Evolutionary conservation across 208 protist genomes (phyloP).

Genomic region (Balamuthia mandrillaris): DNA sequence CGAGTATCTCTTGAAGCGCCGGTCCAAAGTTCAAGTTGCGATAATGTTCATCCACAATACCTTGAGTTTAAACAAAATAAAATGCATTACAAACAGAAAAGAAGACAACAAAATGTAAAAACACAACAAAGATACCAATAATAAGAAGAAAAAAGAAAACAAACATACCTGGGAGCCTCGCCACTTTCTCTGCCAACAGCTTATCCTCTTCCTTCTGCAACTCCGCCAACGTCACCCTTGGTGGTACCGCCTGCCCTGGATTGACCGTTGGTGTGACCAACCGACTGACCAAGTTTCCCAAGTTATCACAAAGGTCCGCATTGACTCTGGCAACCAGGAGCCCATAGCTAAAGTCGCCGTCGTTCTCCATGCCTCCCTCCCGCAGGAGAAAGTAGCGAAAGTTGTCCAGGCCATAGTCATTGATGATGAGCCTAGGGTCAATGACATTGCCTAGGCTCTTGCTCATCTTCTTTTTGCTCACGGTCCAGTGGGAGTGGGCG

Average conservation of each 20-base stretch:
- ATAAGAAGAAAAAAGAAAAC: not conserved
- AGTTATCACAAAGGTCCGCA: constrained; percentile 86
- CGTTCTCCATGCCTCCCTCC: constrained; percentile 88
- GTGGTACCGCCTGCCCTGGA: not conserved
- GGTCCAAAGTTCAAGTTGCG: constrained; percentile 79
- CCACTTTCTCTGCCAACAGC: not conserved
- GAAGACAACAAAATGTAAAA: not conserved
- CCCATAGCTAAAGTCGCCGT: constrained; percentile 90
- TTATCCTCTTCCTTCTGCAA: not conserved
- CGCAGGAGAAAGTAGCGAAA: constrained; percentile 92
- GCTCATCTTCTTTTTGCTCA: constrained; percentile 62
- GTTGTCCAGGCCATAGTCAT: constrained; percentile 82
- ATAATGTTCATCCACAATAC: not conserved
- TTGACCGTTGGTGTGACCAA: constrained; percentile 13
- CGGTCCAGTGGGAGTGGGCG: constrained; percentile 80
- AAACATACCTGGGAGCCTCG: not conserved
- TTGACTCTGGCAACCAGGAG: constrained; percentile 83
- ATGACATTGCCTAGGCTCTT: constrained; percentile 88
- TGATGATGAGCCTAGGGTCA: constrained; percentile 77
- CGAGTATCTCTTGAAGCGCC: constrained; percentile 80
- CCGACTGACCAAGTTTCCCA: constrained; percentile 70
- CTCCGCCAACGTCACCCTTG: not conserved
- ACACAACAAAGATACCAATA: not conserved
- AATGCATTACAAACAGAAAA: not conserved
- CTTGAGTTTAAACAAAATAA: constrained; percentile 40